Conservation (phyloP, 305 asterid species). For the Rubia balearica region DNA sequence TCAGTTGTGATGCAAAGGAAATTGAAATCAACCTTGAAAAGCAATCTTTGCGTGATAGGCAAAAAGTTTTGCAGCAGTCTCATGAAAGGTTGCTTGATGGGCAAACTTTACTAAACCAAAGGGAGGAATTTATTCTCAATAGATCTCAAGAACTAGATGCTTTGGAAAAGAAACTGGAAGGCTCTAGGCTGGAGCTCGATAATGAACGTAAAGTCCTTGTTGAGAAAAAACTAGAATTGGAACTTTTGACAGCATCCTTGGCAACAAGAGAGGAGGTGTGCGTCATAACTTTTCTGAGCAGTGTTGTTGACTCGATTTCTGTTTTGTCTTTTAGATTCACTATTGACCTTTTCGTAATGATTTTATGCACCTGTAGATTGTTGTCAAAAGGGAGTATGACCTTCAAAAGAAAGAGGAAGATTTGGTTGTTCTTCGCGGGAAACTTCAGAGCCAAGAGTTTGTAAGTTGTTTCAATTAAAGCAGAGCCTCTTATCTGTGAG, state of each 20-base stretch:
- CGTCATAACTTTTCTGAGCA: neutral
- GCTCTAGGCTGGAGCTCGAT: conserved; percentile 42
- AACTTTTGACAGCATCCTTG: conserved; percentile 50
- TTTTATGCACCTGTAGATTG: conserved; percentile 38
- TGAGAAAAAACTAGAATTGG: conserved; percentile 50
- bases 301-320: neutral
- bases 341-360: conserved; percentile 5
- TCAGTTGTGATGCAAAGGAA: conserved; percentile 78
- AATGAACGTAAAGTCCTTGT: conserved; percentile 41
- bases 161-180: conserved; percentile 60
- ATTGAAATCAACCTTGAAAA: conserved; percentile 72
- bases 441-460: conserved; percentile 55
- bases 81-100: conserved; percentile 75
- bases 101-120: conserved; percentile 75
- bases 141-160: conserved; percentile 60
- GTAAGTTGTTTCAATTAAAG: conserved; percentile 41
- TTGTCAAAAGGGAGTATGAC: conserved; percentile 46
- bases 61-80: conserved; percentile 60
- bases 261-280: conserved; percentile 76
- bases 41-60: conserved; percentile 66
- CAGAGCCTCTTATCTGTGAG: neutral
- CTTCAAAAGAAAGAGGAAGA: conserved; percentile 74
- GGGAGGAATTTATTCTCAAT: conserved; percentile 63
- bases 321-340: neutral
- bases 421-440: conserved; percentile 52